These are phyloP conservation scores for Calonectria leucothoes DNA, from an alignment of 2,329 filamentous ascomycete species.

Conservation along the genomic window DNA sequence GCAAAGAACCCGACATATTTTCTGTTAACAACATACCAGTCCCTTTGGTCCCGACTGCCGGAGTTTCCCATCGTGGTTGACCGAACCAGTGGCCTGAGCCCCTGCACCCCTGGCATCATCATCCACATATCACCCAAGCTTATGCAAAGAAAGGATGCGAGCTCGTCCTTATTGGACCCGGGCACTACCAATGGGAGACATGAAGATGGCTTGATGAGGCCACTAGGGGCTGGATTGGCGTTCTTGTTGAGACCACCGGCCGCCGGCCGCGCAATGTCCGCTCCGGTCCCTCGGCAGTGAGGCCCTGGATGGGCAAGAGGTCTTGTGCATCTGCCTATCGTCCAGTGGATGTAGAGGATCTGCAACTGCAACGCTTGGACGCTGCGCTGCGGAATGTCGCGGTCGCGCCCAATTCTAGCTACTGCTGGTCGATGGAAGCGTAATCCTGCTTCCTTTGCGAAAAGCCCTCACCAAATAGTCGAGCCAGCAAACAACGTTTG, in stretches of 20 bases:
- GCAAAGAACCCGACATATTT: neutral
- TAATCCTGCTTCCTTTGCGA: constrained; percentile 1
- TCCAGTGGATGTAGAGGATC: neutral
- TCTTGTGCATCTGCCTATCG: constrained; percentile 17
- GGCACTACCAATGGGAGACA: constrained; percentile 25
- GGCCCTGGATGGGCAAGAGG: constrained; percentile 30
- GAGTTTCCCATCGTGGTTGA: constrained; percentile 17
- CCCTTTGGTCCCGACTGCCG: neutral
- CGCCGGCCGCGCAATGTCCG: constrained; percentile 16
- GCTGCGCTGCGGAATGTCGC: neutral
- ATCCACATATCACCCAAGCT: constrained; percentile 28
- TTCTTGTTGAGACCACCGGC: constrained; percentile 22
- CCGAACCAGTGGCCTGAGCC: constrained; percentile 41
- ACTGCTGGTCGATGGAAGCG: constrained; percentile 7
- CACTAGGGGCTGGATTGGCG: constrained; percentile 28
- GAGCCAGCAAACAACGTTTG: neutral
- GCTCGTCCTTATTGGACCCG: neutral
- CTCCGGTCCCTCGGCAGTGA: constrained; percentile 19
- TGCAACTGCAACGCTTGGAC: neutral
- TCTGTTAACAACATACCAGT: neutral
- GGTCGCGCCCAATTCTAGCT: neutral
- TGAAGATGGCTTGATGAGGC: neutral
- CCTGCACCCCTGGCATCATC: constrained; percentile 30
- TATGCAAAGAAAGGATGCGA: constrained; percentile 24
- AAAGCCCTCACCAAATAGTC: constrained; percentile 2